Evolutionary conservation across 2,329 filamentous ascomycete genomes (phyloP).

Genomic region (Colletotrichum sp.): DNA sequence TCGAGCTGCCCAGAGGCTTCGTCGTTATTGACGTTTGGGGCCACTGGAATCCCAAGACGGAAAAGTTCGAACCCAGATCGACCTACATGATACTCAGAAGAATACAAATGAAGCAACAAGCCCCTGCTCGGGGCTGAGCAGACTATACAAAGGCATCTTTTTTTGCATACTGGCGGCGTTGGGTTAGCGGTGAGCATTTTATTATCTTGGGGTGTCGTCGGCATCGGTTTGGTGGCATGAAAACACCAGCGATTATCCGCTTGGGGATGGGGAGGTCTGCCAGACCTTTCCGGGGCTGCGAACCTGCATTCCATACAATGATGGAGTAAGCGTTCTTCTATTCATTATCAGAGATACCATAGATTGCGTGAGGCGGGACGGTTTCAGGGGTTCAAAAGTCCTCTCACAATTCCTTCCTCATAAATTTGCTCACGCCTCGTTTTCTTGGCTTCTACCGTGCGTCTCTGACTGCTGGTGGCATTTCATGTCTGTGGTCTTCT

Average conservation of each 20-base stretch:
- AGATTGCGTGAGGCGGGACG: neutral
- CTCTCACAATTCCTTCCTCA: neutral
- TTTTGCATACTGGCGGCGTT: slow-evolving; percentile 18
- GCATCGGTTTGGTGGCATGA: neutral
- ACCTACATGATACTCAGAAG: slow-evolving; percentile 16
- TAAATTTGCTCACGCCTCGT: neutral
- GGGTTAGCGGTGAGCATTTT: slow-evolving; percentile 6
- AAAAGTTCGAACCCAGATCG: slow-evolving; percentile 38
- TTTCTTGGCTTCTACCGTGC: neutral
- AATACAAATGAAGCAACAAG: slow-evolving; percentile 23
- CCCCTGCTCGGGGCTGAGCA: neutral
- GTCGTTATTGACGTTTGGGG: slow-evolving; percentile 57
- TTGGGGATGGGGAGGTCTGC: neutral
- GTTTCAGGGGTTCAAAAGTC: neutral
- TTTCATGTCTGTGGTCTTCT: neutral
- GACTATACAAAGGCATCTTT: neutral
- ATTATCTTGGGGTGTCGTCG: neutral
- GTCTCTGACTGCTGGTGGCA: neutral
- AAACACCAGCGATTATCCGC: neutral
- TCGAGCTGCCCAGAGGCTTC: slow-evolving; percentile 50
- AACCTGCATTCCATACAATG: neutral
- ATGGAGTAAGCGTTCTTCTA: slow-evolving; percentile 8
- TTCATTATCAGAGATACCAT: slow-evolving; percentile 15
- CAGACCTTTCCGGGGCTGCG: neutral
- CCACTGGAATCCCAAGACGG: slow-evolving; percentile 62